These are phyloP conservation scores for Colletotrichum magnum DNA, from an alignment of 2,329 filamentous ascomycete genomes.

Conservation along the genomic window DNA sequence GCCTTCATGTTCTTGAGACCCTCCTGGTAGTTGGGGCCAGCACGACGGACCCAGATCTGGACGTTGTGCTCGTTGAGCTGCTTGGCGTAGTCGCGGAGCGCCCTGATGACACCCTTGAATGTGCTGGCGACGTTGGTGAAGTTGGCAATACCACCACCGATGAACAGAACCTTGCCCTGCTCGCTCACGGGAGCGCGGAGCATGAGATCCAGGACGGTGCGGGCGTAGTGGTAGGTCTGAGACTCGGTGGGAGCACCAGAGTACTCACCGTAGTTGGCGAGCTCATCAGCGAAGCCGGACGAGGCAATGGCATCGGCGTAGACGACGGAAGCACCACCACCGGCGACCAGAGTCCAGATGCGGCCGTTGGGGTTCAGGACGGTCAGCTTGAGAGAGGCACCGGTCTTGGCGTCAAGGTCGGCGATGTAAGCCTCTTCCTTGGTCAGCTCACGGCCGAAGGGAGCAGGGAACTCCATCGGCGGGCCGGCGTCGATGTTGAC, in stretches of 20 bases:
- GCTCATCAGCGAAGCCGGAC: slow-evolving; percentile 92
- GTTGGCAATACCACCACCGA: slow-evolving; percentile 99
- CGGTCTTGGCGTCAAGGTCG: slow-evolving; percentile 98
- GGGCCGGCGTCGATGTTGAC: slow-evolving; percentile 96
- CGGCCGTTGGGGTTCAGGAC: slow-evolving; percentile 92
- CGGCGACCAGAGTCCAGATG: slow-evolving; percentile 98
- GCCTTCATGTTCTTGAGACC: slow-evolving; percentile 99
- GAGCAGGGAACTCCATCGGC: slow-evolving; percentile 98
- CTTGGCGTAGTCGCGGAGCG: slow-evolving; percentile 89
- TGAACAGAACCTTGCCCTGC: slow-evolving; percentile 99
- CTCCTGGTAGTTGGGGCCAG: slow-evolving; percentile 99
- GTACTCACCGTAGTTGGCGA: slow-evolving; percentile 99
- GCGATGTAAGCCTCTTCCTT: slow-evolving; percentile 99
- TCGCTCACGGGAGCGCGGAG: slow-evolving; percentile 87
- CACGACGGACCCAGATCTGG: slow-evolving; percentile 93
- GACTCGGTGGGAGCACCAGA: slow-evolving; percentile 98
- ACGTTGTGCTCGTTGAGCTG: slow-evolving; percentile 95
- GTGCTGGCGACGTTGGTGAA: slow-evolving; percentile 99
- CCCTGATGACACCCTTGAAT: slow-evolving; percentile 99
- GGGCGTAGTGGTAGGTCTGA: slow-evolving; percentile 99
- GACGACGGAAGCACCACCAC: slow-evolving; percentile 99
- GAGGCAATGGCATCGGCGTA: slow-evolving; percentile 99
- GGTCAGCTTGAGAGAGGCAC: slow-evolving; percentile 98
- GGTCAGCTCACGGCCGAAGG: slow-evolving; percentile 97
- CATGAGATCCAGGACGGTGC: slow-evolving; percentile 97